Evolutionary conservation across 192 early-diverging fungal genomes (phyloP), one percentile per base, ranked within the genome.

Genomic region (Rhizophagus clarus): DNA sequence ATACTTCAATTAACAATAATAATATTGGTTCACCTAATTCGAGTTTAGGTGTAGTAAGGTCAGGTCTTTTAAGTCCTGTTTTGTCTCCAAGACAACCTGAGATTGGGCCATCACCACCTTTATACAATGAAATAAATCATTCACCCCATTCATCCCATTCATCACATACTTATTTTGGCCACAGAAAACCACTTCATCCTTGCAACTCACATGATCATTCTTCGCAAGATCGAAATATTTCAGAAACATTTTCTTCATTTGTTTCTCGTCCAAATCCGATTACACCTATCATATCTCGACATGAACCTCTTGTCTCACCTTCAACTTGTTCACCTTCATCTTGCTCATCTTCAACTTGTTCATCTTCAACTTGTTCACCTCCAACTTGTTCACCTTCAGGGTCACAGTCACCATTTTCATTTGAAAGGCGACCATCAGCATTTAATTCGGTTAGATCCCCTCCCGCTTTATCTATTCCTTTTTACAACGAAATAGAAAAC

Each of bases 81-180:
- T 69, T 34, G 22, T 69, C 67, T 40, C 67, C 67, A 40, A 69
- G 67, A 66, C 64, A 66, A 69, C 34, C 66, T 68, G 66, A 68
- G 37, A 32, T 69, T 0, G 34, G 10, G 4, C 3, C 32, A 37
- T 1, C 62, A 64, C 29, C 62, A n/a, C n/a, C n/a, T 64, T 29
- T 64, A 64, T 64, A 64, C 15, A 29, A 29, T 9, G 62, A 64
- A 26, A 11, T 29, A 12, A 14, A 20, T 34, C 32, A 17, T 28
- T n/a, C n/a, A n/a, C n/a, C n/a, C n/a, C n/a, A n/a, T n/a, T n/a
- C n/a, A n/a, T n/a, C n/a, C n/a, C n/a, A n/a, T n/a, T n/a, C n/a
- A n/a, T n/a, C n/a, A n/a, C n/a, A n/a, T n/a, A n/a, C n/a, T n/a
- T n/a, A n/a, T n/a, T n/a, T n/a, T n/a, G n/a, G n/a, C n/a, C n/a